Percentiles rank a stretch among this genome's conserved stretches.
Conservation (phyloP, 1,284 basidiomycete species). For the Laetiporus sulphureus region DNA sequence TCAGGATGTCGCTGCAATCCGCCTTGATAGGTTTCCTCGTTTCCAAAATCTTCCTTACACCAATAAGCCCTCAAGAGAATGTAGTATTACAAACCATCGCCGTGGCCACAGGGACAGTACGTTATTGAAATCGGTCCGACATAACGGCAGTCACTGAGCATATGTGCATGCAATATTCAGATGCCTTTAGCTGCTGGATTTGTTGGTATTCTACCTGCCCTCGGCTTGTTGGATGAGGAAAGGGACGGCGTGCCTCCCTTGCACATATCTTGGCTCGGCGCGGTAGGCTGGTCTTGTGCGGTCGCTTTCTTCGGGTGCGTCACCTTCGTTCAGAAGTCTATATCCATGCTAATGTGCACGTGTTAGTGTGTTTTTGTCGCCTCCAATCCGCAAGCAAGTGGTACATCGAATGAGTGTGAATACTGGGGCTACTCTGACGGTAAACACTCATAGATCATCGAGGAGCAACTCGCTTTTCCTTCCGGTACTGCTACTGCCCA, state of each 20-base stretch:
- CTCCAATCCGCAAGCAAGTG: constrained; percentile 90
- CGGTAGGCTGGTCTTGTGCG: constrained; percentile 80
- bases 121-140: too few species aligned
- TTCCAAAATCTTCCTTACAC: constrained; percentile 65
- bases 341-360: constrained; percentile 1
- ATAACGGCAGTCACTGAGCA: too few species aligned
- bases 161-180: constrained; percentile 20
- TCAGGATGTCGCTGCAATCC: constrained; percentile 93
- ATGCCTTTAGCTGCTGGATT: constrained; percentile 94
- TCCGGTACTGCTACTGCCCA: constrained; percentile 97
- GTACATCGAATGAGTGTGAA: constrained; percentile 35
- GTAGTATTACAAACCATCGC: constrained; percentile 94
- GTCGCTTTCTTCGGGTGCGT: constrained; percentile 88
- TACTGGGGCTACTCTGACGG: neutral
- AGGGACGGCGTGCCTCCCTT: constrained; percentile 78
- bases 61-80: constrained; percentile 84
- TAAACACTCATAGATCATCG: constrained; percentile 62
- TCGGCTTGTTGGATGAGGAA: constrained; percentile 69
- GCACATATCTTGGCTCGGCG: constrained; percentile 60
- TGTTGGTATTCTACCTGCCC: constrained; percentile 90
- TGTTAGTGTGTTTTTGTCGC: constrained; percentile 84
- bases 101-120: constrained; percentile 78
- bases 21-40: constrained; percentile 88
- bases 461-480: constrained; percentile 91
- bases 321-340: neutral